phyloP scores from a whole-genome alignment of 768 basidiomycete genomes.

The Collybiopsis confluens region DNA sequence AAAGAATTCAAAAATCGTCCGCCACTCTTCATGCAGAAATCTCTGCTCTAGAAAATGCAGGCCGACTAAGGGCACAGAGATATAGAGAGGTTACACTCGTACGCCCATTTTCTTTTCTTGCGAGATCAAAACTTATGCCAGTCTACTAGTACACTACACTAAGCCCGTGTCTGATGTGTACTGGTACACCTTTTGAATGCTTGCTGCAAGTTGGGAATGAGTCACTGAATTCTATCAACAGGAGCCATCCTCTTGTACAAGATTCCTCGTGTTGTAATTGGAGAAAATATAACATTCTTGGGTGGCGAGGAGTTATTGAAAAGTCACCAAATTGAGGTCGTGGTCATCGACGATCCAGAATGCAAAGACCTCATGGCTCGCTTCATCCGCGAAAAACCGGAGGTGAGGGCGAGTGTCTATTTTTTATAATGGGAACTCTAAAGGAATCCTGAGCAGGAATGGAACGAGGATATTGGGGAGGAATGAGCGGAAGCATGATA shows the following conservation, averaged over 20 bases:
- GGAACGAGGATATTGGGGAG: slow-evolving; percentile 63
- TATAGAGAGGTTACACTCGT: slow-evolving; percentile 51
- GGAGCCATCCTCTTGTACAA: slow-evolving; percentile 61
- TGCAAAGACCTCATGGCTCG: slow-evolving; percentile 52
- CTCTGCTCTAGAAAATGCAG: slow-evolving; percentile 44
- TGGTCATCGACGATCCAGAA: slow-evolving; percentile 42
- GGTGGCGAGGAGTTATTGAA: slow-evolving; percentile 53
- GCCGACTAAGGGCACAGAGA: slow-evolving; percentile 37
- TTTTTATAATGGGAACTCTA: slow-evolving; percentile 8
- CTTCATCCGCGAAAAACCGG: slow-evolving; percentile 54
- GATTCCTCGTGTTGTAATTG: slow-evolving; percentile 63
- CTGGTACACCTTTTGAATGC: no score
- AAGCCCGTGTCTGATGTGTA: slow-evolving; percentile 64
- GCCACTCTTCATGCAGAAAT: slow-evolving; percentile 35
- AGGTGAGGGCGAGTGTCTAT: slow-evolving; percentile 29
- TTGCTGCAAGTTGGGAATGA: no score
- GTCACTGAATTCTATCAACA: no score
- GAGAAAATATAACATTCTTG: slow-evolving; percentile 52
- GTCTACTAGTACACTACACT: slow-evolving; percentile 30
- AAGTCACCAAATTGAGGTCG: slow-evolving; percentile 48
- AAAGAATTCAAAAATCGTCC: slow-evolving; percentile 30
- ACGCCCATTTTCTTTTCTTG: slow-evolving; percentile 11
- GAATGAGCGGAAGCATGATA: no score
- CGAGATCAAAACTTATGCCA: neutral
- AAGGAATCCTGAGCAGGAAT: slow-evolving; percentile 29